Conservation (phyloP, 202 grass and related monocot species). For the Bolboschoenoplectus hybrid region DNA sequence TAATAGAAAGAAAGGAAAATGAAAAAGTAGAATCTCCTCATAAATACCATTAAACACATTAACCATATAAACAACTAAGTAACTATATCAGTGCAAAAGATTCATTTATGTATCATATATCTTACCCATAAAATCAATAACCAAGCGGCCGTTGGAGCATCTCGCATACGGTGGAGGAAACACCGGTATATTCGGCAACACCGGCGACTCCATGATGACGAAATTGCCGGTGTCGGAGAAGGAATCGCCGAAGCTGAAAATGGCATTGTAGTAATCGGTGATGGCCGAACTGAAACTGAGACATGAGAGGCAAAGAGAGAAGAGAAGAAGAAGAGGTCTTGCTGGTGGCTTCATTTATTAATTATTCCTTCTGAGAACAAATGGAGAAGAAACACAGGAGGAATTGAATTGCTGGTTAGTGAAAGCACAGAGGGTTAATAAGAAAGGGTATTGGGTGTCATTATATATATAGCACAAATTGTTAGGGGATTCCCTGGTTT, state of each 20-base stretch:
- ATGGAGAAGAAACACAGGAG: slow-evolving; percentile 9
- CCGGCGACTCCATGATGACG: slow-evolving; percentile 71
- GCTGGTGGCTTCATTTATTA: slow-evolving; percentile 2
- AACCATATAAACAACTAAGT: neutral
- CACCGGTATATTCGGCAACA: slow-evolving; percentile 67
- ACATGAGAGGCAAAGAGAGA: slow-evolving; percentile 31
- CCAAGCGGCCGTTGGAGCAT: slow-evolving; percentile 84
- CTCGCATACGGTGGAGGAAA: slow-evolving; percentile 71
- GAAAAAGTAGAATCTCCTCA: neutral
- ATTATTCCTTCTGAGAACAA: neutral
- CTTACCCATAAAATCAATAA: slow-evolving; percentile 87
- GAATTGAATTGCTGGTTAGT: slow-evolving; percentile 10
- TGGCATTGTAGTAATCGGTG: slow-evolving; percentile 71
- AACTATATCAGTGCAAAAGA: neutral
- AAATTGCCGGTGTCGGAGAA: slow-evolving; percentile 95
- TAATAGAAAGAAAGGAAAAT: neutral
- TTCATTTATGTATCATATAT: neutral
- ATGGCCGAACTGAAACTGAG: slow-evolving; percentile 27
- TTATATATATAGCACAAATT: slow-evolving; percentile 23
- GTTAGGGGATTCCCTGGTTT: slow-evolving; percentile 1
- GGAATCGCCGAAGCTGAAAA: slow-evolving; percentile 99
- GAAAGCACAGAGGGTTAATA: slow-evolving; percentile 4
- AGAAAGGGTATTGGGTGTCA: neutral
- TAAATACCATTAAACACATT: neutral
- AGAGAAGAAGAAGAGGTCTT: slow-evolving; percentile 28